Conservation (phyloP, 768 basidiomycete genomes). For the Butyriboletus loyo region DNA sequence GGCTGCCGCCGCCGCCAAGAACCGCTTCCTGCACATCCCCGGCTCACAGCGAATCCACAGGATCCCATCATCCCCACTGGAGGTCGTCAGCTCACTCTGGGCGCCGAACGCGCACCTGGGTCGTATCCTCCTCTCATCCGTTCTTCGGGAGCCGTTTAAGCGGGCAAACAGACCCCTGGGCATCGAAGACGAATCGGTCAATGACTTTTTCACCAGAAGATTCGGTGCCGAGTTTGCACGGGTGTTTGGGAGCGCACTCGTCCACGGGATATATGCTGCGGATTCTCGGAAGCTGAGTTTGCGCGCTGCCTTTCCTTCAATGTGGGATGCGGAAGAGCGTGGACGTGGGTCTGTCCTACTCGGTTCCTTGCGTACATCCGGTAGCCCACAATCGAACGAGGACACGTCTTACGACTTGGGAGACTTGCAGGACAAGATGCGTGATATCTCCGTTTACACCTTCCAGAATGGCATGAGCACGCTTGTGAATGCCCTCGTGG, state of each 20-base stretch:
- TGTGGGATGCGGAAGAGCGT: constrained; percentile 68
- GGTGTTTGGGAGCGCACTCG: constrained; percentile 72
- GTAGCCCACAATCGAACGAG: background rate
- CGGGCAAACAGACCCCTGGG: constrained; percentile 38
- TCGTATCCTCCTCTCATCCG: constrained; percentile 48
- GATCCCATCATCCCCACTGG: constrained; percentile 43
- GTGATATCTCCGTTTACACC: constrained; percentile 72
- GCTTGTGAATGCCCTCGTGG: constrained; percentile 56
- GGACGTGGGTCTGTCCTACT: constrained; percentile 69
- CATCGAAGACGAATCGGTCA: constrained; percentile 71
- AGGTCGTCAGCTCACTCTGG: constrained; percentile 36
- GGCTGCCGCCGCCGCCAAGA: constrained; percentile 68
- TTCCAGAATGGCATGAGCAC: constrained; percentile 74
- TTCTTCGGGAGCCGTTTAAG: constrained; percentile 60
- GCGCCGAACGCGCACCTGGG: constrained; percentile 34
- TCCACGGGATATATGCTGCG: constrained; percentile 92
- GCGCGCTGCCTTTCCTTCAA: constrained; percentile 68
- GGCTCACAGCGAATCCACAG: constrained; percentile 49
- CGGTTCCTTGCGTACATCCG: constrained; percentile 44
- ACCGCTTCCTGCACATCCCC: constrained; percentile 68
- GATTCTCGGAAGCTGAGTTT: constrained; percentile 75
- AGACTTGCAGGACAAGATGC: constrained; percentile 45
- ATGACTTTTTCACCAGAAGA: constrained; percentile 70
- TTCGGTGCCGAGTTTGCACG: constrained; percentile 74
- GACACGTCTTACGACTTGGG: constrained; percentile 47